phyloP scores from a whole-genome alignment of 345 rosid genomes.

The Citropsis articulata region DNA sequence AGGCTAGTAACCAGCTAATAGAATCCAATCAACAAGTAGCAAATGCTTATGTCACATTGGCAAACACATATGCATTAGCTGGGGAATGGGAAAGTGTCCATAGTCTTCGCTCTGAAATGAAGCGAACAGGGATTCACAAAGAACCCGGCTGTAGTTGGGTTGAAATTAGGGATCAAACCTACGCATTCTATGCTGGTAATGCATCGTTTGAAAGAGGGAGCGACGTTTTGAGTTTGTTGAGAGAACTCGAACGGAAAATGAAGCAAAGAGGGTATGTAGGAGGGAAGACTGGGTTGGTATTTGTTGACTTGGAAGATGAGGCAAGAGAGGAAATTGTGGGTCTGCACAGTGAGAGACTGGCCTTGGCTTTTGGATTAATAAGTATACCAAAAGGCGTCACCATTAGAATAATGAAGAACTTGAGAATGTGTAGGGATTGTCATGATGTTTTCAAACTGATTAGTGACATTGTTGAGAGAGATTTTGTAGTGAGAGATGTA shows the following conservation, averaged over 20 bases:
- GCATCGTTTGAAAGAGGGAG: constrained; percentile 33
- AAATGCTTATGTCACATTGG: constrained; percentile 60
- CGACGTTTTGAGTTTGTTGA: constrained; percentile 44
- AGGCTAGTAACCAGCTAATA: constrained; percentile 53
- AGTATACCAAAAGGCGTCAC: constrained; percentile 42
- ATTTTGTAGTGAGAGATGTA: constrained; percentile 65
- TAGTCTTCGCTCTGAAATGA: constrained; percentile 60
- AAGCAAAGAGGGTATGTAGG: constrained; percentile 51
- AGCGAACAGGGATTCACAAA: constrained; percentile 50
- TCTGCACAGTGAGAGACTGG: constrained; percentile 75
- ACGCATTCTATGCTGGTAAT: constrained; percentile 59
- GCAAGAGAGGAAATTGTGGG: constrained; percentile 49
- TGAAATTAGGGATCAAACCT: constrained; percentile 46
- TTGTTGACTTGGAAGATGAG: constrained; percentile 66
- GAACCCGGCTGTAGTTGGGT: constrained; percentile 86
- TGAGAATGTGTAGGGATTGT: constrained; percentile 76
- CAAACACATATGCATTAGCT: constrained; percentile 54
- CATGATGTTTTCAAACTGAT: constrained; percentile 69
- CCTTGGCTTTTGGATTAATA: constrained; percentile 57
- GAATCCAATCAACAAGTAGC: constrained; percentile 59
- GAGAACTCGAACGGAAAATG: constrained; percentile 54
- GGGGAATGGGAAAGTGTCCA: constrained; percentile 68
- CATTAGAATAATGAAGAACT: constrained; percentile 58
- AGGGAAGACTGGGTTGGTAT: constrained; percentile 39
- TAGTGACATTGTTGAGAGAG: constrained; percentile 55